Evolutionary conservation across 164 flowering plant species (phyloP).

Genomic region (Amborella trichopoda): DNA sequence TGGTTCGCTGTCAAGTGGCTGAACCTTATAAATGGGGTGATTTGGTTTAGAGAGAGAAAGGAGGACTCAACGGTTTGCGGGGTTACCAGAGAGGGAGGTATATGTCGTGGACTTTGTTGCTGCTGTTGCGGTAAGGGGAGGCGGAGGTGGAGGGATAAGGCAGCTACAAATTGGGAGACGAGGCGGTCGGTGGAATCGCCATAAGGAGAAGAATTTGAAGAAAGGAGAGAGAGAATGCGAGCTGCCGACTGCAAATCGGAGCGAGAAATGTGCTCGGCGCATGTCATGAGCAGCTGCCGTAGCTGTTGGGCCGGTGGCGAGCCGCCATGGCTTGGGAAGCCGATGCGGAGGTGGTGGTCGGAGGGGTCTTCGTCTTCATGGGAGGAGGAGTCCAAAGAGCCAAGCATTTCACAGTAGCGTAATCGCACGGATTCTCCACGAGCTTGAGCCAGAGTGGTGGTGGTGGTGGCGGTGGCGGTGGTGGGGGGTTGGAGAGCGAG

Average conservation of each 20-base stretch:
- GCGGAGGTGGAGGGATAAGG: constrained; percentile 51
- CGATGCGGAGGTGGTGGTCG: constrained; percentile 11
- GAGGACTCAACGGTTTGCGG: constrained; percentile 32
- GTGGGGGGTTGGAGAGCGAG: not conserved
- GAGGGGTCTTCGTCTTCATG: constrained; percentile 25
- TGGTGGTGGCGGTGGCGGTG: not conserved
- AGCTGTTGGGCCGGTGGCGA: constrained; percentile 25
- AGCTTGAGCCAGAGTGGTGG: too few relatives aligned
- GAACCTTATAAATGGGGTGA: constrained; percentile 84
- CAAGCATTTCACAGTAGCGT: constrained; percentile 16
- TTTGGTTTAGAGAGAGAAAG: constrained; percentile 60
- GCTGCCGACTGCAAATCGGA: constrained; percentile 56
- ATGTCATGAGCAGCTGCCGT: constrained; percentile 52
- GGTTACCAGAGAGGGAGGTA: constrained; percentile 2
- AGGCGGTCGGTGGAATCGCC: constrained; percentile 77
- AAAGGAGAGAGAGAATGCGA: constrained; percentile 42
- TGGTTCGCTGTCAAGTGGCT: constrained; percentile 88
- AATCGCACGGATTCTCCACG: too few relatives aligned
- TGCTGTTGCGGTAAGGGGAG: constrained; percentile 5
- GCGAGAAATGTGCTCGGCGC: constrained; percentile 61
- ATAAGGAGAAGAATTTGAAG: constrained; percentile 46
- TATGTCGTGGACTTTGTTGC: constrained; percentile 2
- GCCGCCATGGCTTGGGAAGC: constrained; percentile 2
- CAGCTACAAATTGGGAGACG: constrained; percentile 44
- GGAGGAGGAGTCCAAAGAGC: constrained; percentile 17